Evolutionary conservation across 2,329 filamentous ascomycete species (phyloP).

Genomic region (Claviceps fusiformis): DNA sequence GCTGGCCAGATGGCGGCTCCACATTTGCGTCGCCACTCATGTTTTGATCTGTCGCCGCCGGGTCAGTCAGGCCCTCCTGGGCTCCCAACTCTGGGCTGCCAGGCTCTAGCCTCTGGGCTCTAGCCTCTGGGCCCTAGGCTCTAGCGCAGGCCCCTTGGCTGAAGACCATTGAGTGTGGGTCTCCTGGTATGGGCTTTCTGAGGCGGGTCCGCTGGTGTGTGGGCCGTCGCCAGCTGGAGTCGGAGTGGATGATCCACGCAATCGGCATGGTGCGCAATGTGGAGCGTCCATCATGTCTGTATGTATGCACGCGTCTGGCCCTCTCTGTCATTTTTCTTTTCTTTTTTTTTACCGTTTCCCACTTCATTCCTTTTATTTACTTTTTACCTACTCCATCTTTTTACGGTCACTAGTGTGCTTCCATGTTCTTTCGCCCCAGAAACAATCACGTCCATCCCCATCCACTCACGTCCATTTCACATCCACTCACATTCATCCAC

Average conservation of each 20-base stretch:
- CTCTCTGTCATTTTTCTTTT: neutral
- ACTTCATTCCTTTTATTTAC: too few relatives aligned
- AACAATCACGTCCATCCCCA: neutral
- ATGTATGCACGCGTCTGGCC: neutral
- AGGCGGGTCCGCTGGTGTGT: neutral
- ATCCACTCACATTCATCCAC: neutral
- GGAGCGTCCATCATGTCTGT: neutral
- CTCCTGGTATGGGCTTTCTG: neutral
- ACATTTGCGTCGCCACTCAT: conserved; percentile 12
- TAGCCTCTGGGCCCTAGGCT: neutral
- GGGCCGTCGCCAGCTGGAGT: neutral
- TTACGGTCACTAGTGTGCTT: too few relatives aligned
- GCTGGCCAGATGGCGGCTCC: conserved; percentile 9
- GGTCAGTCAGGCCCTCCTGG: conserved; percentile 13
- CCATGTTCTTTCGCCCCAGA: neutral
- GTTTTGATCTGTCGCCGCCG: conserved; percentile 1
- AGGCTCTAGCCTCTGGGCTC: neutral
- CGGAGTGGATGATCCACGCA: neutral
- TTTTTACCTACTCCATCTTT: too few relatives aligned
- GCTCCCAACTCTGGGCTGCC: too few relatives aligned
- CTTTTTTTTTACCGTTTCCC: too few relatives aligned
- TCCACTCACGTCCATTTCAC: too few relatives aligned
- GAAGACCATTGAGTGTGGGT: neutral
- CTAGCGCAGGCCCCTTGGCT: neutral
- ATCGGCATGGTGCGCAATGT: neutral